A percentile compares a stretch with the other conserved stretches of the same genome.
These are phyloP conservation scores for Cochlearia excelsa DNA, from an alignment of 345 rosid species.

Conservation along the genomic window DNA sequence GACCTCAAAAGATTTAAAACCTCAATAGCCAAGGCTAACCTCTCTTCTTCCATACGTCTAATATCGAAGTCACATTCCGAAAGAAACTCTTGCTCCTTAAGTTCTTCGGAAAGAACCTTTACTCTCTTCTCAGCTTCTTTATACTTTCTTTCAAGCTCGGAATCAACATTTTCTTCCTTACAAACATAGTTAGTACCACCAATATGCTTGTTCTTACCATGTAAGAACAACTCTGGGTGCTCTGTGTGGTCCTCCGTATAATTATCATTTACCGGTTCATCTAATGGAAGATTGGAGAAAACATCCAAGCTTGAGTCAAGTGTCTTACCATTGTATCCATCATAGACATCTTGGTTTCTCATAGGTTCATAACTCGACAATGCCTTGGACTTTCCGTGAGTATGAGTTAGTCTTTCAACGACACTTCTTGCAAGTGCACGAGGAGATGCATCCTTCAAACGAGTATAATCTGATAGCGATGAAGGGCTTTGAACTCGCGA, in stretches of 20 bases:
- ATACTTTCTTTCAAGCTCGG: conserved; percentile 52
- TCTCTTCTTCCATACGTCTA: conserved; percentile 61
- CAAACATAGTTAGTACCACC: conserved; percentile 32
- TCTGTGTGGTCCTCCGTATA: conserved; percentile 37
- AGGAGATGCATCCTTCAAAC: conserved; percentile 71
- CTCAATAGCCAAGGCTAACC: conserved; percentile 68
- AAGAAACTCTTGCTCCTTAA: conserved; percentile 55
- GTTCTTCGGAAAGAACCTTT: conserved; percentile 59
- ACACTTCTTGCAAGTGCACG: conserved; percentile 79
- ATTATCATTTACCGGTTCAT: conserved; percentile 34
- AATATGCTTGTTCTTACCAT: conserved; percentile 35
- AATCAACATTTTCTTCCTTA: conserved; percentile 41
- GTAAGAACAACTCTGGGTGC: conserved; percentile 32
- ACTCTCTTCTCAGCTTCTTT: conserved; percentile 78
- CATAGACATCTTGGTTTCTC: conserved; percentile 64
- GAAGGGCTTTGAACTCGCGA: conserved; percentile 59
- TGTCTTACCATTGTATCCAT: conserved; percentile 43
- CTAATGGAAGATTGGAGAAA: conserved; percentile 39
- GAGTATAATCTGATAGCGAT: conserved; percentile 52
- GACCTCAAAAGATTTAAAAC: conserved; percentile 61
- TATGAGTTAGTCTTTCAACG: conserved; percentile 69
- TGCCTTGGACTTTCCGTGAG: conserved; percentile 47
- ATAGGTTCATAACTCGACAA: conserved; percentile 45
- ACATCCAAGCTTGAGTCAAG: conserved; percentile 46
- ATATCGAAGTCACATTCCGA: conserved; percentile 52